These are phyloP conservation scores for Tardiomyces depauwii DNA, from an alignment of 1,139 yeast species.

Conservation along the genomic window DNA sequence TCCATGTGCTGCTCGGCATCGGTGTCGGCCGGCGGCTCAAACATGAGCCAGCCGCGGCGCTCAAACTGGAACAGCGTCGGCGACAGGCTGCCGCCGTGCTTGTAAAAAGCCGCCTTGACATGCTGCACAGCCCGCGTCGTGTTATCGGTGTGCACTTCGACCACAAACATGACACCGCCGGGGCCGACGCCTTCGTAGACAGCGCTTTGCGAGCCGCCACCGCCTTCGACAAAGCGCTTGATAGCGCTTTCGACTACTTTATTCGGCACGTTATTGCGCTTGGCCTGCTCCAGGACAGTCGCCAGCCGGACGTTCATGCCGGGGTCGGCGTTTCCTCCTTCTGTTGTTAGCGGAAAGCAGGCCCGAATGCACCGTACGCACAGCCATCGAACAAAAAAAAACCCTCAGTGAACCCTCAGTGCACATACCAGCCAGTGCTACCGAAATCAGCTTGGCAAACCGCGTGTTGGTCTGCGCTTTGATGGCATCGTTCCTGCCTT, in stretches of 20 bases:
- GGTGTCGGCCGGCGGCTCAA: constrained; percentile 27
- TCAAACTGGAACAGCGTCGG: constrained; percentile 74
- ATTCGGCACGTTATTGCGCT: constrained; percentile 67
- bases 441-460: constrained; percentile 59
- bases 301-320: constrained; percentile 53
- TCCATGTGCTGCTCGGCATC: constrained; percentile 17
- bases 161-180: constrained; percentile 73
- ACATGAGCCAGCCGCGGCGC: constrained; percentile 58
- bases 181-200: constrained; percentile 87
- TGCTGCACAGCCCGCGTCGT: constrained; percentile 70
- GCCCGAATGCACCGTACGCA: too few species aligned
- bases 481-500: constrained; percentile 83
- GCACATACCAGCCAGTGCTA: constrained; percentile 40
- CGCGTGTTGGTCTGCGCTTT: constrained; percentile 61
- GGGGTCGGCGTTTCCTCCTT: constrained; percentile 61
- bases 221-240: constrained; percentile 55
- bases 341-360: constrained; percentile 60
- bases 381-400: too few species aligned
- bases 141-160: constrained; percentile 79
- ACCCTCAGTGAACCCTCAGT: too few species aligned
- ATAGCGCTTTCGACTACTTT: constrained; percentile 79
- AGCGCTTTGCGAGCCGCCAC: constrained; percentile 28
- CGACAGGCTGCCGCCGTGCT: constrained; percentile 56
- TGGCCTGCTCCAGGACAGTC: constrained; percentile 70
- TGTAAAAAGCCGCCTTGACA: constrained; percentile 66